Conservation (phyloP, 2,329 filamentous ascomycete genomes). For the Biscogniauxia sp. region DNA sequence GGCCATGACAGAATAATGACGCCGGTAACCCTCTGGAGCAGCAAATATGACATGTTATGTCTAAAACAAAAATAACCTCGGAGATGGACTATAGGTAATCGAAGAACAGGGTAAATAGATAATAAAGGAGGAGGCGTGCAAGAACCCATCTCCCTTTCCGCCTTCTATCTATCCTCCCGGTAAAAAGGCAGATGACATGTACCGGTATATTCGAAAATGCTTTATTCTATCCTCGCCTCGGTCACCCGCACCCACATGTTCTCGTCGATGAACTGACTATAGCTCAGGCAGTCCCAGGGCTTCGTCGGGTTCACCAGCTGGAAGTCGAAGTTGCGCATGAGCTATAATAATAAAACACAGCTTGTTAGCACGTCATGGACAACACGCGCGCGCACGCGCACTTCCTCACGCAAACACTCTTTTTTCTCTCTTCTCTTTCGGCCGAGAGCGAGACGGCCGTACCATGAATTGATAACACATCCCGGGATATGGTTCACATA, state of each 20-base stretch:
- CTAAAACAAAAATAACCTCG: neutral
- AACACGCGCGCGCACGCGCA: neutral
- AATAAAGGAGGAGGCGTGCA: too few species aligned
- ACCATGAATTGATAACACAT: neutral
- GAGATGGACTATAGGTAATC: too few species aligned
- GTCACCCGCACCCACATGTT: slow-evolving; percentile 31
- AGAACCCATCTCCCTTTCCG: too few species aligned
- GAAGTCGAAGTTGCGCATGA: slow-evolving; percentile 30
- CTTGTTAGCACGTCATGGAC: neutral
- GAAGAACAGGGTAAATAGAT: too few species aligned
- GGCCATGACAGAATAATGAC: neutral
- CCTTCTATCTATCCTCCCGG: too few species aligned
- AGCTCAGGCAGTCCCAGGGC: slow-evolving; percentile 23
- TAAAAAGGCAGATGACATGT: too few species aligned
- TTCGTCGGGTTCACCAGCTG: slow-evolving; percentile 27
- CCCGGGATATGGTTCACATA: too few species aligned
- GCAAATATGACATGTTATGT: neutral
- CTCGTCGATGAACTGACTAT: slow-evolving; percentile 28
- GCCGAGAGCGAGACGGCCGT: too few species aligned
- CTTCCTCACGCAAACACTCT: too few species aligned
- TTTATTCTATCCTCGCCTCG: slow-evolving; percentile 8
- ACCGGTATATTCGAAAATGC: too few species aligned
- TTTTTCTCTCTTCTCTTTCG: neutral
- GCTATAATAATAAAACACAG: slow-evolving; percentile 3
- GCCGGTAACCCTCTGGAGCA: neutral